Base-by-base conservation (phyloP, 805 yeast species). In the Metschnikowia gelsemii region DNA sequence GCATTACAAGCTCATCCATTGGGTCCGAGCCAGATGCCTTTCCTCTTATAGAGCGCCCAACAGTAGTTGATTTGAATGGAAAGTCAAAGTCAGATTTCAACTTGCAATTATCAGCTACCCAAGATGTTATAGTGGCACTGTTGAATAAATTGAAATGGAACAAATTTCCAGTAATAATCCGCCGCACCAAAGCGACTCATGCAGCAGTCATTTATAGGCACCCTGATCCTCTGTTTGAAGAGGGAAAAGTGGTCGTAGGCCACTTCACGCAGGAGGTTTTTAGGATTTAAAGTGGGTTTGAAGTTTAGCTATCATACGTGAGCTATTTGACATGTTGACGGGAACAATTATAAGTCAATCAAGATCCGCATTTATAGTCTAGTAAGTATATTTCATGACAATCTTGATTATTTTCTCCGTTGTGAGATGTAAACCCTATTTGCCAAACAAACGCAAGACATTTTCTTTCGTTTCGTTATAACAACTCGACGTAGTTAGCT, bases 401-500 rank as follows among this genome's bases (percentile, higher is more conserved):
- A n/a, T n/a, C n/a, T n/a, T n/a, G n/a, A n/a, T n/a, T n/a, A n/a
- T n/a, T n/a, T n/a, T n/a, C n/a, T n/a, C n/a, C n/a, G n/a, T n/a
- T n/a, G n/a, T n/a, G n/a, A n/a, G n/a, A n/a, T n/a, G n/a, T 23
- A 23, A 23, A 23, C 11, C 25, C 9, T 23, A 23, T 11, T 23
- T 23, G 25, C 25, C 8, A 23, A n/a, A n/a, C n/a, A n/a, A n/a
- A n/a, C n/a, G n/a, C n/a, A n/a, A n/a, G n/a, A 9, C 14, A 11
- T 27, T 27, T 26, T 26, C 13, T 26, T 22, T 22, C 25, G 11
- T 29, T 29, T 22, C 23, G 9, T 26, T 32, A 83, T 39, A 80
- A 77, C 55, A 90, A 64, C 59, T 90, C 95, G 31, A 91, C 97
- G 59, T 91, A 91, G 62, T 91, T 91, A 2, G 99, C 99, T 8